These are phyloP conservation scores for Aureobasidium melanogenum DNA, from an alignment of 2,329 filamentous ascomycete genomes.

Conservation along the genomic window DNA sequence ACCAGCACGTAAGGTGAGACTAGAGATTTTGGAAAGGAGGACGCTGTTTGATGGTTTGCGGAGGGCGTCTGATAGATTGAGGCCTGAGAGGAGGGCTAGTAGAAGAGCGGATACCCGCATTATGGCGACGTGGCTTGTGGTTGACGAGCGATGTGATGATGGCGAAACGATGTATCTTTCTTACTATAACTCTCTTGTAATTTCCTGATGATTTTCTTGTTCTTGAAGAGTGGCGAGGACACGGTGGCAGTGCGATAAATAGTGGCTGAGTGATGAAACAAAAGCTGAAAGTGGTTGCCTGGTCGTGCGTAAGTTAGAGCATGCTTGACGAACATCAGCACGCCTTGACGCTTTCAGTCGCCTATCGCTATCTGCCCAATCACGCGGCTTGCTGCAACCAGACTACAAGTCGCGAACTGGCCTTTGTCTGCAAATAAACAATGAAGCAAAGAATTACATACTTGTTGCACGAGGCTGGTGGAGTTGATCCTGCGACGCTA, in stretches of 20 bases:
- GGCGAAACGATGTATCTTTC: background rate
- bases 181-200: background rate
- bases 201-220: background rate
- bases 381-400: background rate
- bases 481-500: conserved; percentile 56
- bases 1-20: conserved; percentile 65
- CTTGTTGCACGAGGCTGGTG: conserved; percentile 53
- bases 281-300: conserved; percentile 9
- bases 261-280: background rate
- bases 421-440: conserved; percentile 1
- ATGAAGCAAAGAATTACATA: conserved; percentile 77
- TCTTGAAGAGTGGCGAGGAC: conserved; percentile 12
- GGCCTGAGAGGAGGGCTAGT: conserved; percentile 13
- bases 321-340: background rate
- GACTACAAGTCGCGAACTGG: conserved; percentile 4
- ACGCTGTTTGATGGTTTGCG: conserved; percentile 37
- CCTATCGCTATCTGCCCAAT: background rate
- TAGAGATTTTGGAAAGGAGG: conserved; percentile 59
- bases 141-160: background rate
- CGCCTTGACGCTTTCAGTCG: background rate
- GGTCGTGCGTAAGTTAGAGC: conserved; percentile 6
- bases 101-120: conserved; percentile 5
- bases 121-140: background rate
- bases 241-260: background rate
- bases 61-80: conserved; percentile 7